Evolutionary conservation across 306 rosid genomes (phyloP).

Genomic region (Trichosanthes truncata): DNA sequence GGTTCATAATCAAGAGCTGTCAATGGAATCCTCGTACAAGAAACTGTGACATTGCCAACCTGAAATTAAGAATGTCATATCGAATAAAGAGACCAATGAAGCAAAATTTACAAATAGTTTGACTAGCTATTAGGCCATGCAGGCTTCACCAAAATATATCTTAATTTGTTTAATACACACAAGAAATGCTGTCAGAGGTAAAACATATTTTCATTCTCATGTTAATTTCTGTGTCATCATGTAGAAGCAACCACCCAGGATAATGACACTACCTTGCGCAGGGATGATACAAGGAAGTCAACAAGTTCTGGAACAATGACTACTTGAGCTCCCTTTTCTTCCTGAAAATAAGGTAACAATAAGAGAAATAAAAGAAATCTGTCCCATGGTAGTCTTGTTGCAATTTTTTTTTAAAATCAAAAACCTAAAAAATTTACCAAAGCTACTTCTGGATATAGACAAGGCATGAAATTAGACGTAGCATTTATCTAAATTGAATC

Average conservation of each 20-base stretch:
- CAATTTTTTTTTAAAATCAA: background rate
- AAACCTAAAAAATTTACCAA: background rate
- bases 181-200: background rate
- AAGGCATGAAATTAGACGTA: background rate
- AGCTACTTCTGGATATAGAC: background rate
- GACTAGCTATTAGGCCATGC: background rate
- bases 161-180: background rate
- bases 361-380: background rate
- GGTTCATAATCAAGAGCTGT: slow-evolving; percentile 86
- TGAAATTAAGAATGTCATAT: slow-evolving; percentile 15
- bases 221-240: background rate
- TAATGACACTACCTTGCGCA: slow-evolving; percentile 54
- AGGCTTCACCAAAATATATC: background rate
- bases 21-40: slow-evolving; percentile 70
- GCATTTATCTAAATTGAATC: background rate
- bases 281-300: slow-evolving; percentile 54
- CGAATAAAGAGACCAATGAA: slow-evolving; percentile 8
- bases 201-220: background rate
- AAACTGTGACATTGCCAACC: slow-evolving; percentile 85
- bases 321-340: slow-evolving; percentile 79
- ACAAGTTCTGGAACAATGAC: slow-evolving; percentile 77
- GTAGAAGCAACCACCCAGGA: background rate
- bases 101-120: background rate
- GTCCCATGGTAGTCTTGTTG: background rate
- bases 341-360: slow-evolving; percentile 28